Evolutionary conservation across 768 basidiomycete species (phyloP).

Genomic region (Serendipita indica): DNA sequence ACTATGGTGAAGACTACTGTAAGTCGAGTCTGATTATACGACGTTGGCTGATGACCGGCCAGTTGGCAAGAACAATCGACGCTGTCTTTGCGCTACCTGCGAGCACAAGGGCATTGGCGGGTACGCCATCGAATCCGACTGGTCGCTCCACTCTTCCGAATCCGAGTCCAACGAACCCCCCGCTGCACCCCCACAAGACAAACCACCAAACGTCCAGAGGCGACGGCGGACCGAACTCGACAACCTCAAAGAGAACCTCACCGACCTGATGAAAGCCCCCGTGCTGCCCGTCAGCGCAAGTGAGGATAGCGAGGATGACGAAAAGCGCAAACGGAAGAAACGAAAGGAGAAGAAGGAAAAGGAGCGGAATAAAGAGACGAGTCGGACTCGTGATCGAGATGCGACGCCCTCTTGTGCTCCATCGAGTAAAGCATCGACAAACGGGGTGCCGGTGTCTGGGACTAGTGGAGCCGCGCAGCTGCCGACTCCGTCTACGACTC

Average conservation of each 20-base stretch:
- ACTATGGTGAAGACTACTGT: constrained; percentile 88
- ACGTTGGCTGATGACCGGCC: no score
- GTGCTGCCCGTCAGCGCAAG: constrained; percentile 14
- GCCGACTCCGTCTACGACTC: constrained; percentile 10
- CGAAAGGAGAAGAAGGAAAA: constrained; percentile 11
- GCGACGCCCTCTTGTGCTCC: constrained; percentile 20
- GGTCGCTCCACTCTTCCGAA: constrained; percentile 35
- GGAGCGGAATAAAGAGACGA: constrained; percentile 1
- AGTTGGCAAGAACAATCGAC: constrained; percentile 56
- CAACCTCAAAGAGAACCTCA: constrained; percentile 7
- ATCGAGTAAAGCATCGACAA: constrained; percentile 31
- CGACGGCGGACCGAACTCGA: constrained; percentile 12
- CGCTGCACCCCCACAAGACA: constrained; percentile 25
- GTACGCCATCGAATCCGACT: constrained; percentile 41
- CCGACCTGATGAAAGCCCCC: constrained; percentile 14
- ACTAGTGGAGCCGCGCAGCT: no score
- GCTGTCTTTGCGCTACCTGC: constrained; percentile 78
- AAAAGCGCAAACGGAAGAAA: constrained; percentile 24
- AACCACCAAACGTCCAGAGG: constrained; percentile 8
- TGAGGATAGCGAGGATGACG: constrained; percentile 22
- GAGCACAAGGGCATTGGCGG: constrained; percentile 63
- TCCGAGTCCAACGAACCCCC: constrained; percentile 38
- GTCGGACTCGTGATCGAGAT: no score
- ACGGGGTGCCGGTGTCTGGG: no score
- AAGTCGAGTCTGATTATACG: no score